A percentile compares a stretch with the other conserved stretches of the same genome.
phyloP scores from a whole-genome alignment of 1,284 basidiomycete genomes.

The Psilocybe mexicana region DNA sequence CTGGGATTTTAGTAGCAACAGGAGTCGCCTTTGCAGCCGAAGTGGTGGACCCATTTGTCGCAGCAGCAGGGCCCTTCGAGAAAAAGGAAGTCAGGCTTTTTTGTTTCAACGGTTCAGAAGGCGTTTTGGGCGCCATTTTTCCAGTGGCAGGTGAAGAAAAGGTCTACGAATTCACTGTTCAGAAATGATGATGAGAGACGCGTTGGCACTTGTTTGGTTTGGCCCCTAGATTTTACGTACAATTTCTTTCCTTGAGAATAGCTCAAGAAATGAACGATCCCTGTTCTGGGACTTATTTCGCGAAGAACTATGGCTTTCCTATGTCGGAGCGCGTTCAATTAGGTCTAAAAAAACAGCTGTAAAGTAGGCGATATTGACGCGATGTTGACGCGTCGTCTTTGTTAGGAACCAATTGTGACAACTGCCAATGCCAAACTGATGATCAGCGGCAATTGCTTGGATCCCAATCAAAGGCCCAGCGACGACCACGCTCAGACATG shows the following conservation, averaged over 20 bases:
- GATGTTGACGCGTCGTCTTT: conserved; percentile 3
- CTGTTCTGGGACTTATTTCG: too few species aligned
- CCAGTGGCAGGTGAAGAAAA: neutral
- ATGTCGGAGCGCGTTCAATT: too few species aligned
- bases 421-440: conserved; percentile 4
- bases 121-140: conserved; percentile 36
- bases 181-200: conserved; percentile 11
- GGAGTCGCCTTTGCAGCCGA: conserved; percentile 28
- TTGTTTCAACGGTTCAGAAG: conserved; percentile 58
- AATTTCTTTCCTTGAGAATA: neutral
- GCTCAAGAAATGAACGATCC: too few species aligned
- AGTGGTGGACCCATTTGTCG: conserved; percentile 20
- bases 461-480: neutral
- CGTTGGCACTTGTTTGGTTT: conserved; percentile 26
- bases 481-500: conserved; percentile 30
- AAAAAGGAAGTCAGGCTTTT: conserved; percentile 76
- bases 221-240: neutral
- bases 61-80: conserved; percentile 39
- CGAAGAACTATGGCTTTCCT: too few species aligned
- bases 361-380: conserved; percentile 1
- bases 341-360: neutral
- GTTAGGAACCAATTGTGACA: conserved; percentile 9
- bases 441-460: neutral
- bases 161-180: neutral
- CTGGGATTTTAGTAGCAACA: conserved; percentile 25